phyloP scores from a whole-genome alignment of 768 basidiomycete species.

The Agaricus sinodeliciosus region DNA sequence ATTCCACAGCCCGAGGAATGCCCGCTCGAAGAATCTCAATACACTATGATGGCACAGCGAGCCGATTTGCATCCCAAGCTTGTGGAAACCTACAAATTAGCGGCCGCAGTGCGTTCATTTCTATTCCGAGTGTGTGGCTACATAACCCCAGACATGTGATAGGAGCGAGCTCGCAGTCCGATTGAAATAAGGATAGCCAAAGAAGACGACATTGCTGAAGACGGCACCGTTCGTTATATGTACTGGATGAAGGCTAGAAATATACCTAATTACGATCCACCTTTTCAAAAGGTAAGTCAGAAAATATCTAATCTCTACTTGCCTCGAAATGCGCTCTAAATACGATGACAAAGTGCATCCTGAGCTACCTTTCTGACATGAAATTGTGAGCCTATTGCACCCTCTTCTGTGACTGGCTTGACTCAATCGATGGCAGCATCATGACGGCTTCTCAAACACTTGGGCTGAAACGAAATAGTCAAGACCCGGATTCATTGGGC shows the following conservation, averaged over 20 bases:
- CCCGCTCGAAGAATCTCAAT: constrained; percentile 45
- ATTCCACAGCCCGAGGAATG: constrained; percentile 59
- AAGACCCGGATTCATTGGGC: constrained; percentile 41
- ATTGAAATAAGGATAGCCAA: constrained; percentile 55
- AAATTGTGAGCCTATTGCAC: constrained; percentile 50
- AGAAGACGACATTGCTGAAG: constrained; percentile 31
- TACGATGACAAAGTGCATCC: constrained; percentile 49
- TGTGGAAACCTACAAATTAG: constrained; percentile 26
- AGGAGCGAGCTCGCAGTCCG: constrained; percentile 68
- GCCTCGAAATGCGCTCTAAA: neutral
- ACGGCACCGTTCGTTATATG: constrained; percentile 49
- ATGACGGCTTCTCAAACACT: constrained; percentile 45
- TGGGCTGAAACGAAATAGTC: constrained; percentile 41
- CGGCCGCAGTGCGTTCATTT: constrained; percentile 20
- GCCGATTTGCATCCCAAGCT: constrained; percentile 25
- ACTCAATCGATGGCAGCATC: constrained; percentile 37
- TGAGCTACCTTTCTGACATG: constrained; percentile 74
- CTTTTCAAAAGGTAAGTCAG: constrained; percentile 65
- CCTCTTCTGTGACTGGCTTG: constrained; percentile 5
- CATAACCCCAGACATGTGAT: neutral
- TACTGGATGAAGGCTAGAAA: constrained; percentile 79
- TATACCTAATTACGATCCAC: constrained; percentile 56
- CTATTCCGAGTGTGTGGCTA: neutral
- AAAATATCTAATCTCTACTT: constrained; percentile 2
- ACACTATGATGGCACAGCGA: constrained; percentile 23